Base-by-base conservation (phyloP, 345 rosid species). In the Heritiera fomes region DNA sequence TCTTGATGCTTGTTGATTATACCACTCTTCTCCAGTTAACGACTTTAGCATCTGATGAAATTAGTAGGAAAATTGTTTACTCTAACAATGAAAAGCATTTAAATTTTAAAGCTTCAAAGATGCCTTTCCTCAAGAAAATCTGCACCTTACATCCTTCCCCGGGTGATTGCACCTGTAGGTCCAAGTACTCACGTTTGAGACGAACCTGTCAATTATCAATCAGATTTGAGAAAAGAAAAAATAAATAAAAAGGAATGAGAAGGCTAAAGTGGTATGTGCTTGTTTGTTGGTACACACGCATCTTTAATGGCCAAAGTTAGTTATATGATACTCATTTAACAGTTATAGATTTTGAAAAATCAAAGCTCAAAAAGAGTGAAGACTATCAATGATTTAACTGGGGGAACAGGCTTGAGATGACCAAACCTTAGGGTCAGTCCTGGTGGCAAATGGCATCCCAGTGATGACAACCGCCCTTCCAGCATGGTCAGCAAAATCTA, bases 401-500 rank as follows among this genome's bases (percentile, higher is more conserved):
- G 28, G 28, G 28, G 28, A 23, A 23, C 28, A 23, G 28, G 28
- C 28, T 23, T 23, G 28, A 23, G 28, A 23, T 23, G 28, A 83
- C 82, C 81, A 84, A 82, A 95, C 99, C 99, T 91, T 94, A 76
- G 98, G 97, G 83, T 96, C 98, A 50, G 78, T 84, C 85, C 86
- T 81, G 65, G 89, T 82, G 79, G 99, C 90, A 85, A 90, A 96
- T 60, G 99, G 99, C 84, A 96, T 84, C 78, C 99, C 99, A 41
- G 94, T 93, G 83, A 95, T 78, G 70, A 93, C 84, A 43, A 96
- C 99, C 75, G 99, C 97, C 91, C 99, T 89, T 81, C 98, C 99
- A 82, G 99, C 95, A 78, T 86, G 90, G 80, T 96, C 99, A 78
- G 98, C 92, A 86, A 96, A 96, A 90, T 96, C 99, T 81, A 96